Conservation (phyloP, 164 flowering plant genomes). For the Taxillus chinensis region DNA sequence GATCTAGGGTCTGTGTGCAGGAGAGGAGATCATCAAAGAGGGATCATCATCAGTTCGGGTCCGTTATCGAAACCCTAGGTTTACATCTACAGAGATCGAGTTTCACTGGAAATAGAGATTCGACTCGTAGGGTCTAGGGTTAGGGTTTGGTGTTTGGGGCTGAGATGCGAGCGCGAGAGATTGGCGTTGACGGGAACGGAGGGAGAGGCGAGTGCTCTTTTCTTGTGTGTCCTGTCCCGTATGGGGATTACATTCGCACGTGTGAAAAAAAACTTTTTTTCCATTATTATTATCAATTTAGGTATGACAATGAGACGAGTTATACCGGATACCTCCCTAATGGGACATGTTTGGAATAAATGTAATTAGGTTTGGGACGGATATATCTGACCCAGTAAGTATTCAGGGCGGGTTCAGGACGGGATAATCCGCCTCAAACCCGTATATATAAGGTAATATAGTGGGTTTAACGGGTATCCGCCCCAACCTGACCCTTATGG, state of each 20-base stretch:
- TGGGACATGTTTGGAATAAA: no score
- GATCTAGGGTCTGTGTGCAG: slow-evolving; percentile 4
- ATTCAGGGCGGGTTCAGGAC: no score
- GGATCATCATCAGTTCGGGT: neutral
- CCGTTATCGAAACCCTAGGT: neutral
- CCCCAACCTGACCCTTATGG: no score
- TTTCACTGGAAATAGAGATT: slow-evolving; percentile 7
- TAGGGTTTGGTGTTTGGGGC: slow-evolving; percentile 8
- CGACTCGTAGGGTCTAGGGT: neutral
- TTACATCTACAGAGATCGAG: neutral
- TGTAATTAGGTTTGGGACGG: no score
- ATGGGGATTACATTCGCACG: neutral
- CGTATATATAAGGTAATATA: no score
- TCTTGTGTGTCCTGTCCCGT: neutral
- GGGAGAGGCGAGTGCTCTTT: neutral
- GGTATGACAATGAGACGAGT: no score
- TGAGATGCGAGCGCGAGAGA: neutral
- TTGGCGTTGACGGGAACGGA: neutral
- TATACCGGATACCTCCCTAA: no score
- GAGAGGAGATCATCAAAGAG: neutral
- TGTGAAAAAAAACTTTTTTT: neutral
- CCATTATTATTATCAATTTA: no score
- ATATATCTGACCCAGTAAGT: no score
- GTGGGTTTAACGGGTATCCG: no score
- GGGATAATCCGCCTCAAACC: no score